Percentiles rank a stretch among this genome's conserved stretches.
phyloP scores from a whole-genome alignment of 768 basidiomycete genomes.

The Xerocomellus amylosporus region DNA sequence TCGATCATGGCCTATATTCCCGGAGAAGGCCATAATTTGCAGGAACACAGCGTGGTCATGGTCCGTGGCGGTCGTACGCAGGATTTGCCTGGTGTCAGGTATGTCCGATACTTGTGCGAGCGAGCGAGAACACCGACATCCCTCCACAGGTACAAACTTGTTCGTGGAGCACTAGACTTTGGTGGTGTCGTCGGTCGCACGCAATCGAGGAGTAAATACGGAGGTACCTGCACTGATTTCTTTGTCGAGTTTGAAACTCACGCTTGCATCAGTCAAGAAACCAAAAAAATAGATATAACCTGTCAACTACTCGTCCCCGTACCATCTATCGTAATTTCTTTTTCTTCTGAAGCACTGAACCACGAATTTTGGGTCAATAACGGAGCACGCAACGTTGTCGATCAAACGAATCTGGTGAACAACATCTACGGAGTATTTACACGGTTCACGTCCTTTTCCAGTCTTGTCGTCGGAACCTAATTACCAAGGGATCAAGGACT shows the following conservation, averaged over 20 bases:
- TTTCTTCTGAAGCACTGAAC: background rate
- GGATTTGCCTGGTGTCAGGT: constrained; percentile 98
- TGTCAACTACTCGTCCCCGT: background rate
- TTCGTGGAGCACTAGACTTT: constrained; percentile 90
- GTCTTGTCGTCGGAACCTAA: background rate
- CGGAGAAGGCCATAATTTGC: constrained; percentile 96
- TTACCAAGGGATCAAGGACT: background rate
- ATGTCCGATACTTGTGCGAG: constrained; percentile 23
- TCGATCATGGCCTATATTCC: constrained; percentile 91
- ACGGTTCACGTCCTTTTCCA: too few species aligned
- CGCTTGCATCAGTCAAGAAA: constrained; percentile 66
- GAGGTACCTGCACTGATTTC: constrained; percentile 50
- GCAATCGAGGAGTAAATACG: constrained; percentile 87
- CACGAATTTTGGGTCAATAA: too few species aligned
- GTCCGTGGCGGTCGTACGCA: constrained; percentile 95
- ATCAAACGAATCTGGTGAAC: too few species aligned
- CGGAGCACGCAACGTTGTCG: too few species aligned
- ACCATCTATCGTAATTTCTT: background rate
- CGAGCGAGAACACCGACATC: background rate
- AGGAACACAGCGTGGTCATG: constrained; percentile 95
- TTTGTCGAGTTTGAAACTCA: constrained; percentile 1
- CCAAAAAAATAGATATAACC: constrained; percentile 63
- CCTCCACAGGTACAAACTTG: constrained; percentile 79
- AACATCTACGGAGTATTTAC: too few species aligned
- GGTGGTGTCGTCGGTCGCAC: constrained; percentile 84